A percentile compares a stretch with the other conserved stretches of the same genome.
These are phyloP conservation scores for Pilobolus umbonatus DNA, from an alignment of 192 early-diverging fungal genomes.

Conservation along the genomic window DNA sequence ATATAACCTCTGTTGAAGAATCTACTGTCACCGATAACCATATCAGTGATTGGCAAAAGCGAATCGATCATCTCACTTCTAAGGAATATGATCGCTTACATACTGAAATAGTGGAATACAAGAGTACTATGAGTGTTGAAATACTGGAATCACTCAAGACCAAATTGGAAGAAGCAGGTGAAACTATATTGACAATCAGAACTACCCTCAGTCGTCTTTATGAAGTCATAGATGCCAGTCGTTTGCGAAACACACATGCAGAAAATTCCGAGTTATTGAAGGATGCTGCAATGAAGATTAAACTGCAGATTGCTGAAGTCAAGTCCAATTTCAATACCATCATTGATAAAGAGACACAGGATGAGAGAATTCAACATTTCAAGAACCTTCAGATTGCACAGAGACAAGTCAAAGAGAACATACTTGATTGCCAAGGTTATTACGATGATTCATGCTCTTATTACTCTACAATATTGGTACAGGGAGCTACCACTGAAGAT, in stretches of 20 bases:
- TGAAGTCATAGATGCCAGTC: slow-evolving; percentile 14
- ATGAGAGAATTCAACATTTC: slow-evolving; percentile 2
- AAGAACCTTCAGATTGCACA: neutral
- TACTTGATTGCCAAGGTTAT: slow-evolving; percentile 16
- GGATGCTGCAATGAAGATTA: neutral
- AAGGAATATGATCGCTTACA: slow-evolving; percentile 14
- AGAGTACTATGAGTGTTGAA: slow-evolving; percentile 1
- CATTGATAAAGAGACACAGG: neutral
- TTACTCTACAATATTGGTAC: slow-evolving; percentile 12
- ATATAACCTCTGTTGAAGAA: neutral
- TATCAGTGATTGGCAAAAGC: slow-evolving; percentile 22
- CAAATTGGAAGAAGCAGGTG: slow-evolving; percentile 10
- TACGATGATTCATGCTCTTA: slow-evolving; percentile 25
- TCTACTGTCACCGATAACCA: slow-evolving; percentile 10
- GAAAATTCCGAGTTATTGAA: slow-evolving; percentile 5
- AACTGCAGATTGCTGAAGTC: neutral
- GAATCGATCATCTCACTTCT: slow-evolving; percentile 15
- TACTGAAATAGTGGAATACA: slow-evolving; percentile 5
- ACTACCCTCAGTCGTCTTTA: slow-evolving; percentile 5
- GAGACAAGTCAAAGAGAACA: slow-evolving; percentile 1
- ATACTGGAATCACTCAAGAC: neutral
- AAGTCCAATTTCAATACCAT: neutral
- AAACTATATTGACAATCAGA: slow-evolving; percentile 3
- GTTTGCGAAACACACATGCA: slow-evolving; percentile 13
- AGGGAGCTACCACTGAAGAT: neutral